Evolutionary conservation across 2,329 filamentous ascomycete species (phyloP), one percentile per base, ranked within the genome.

Genomic region (Ophiostoma sp.): DNA sequence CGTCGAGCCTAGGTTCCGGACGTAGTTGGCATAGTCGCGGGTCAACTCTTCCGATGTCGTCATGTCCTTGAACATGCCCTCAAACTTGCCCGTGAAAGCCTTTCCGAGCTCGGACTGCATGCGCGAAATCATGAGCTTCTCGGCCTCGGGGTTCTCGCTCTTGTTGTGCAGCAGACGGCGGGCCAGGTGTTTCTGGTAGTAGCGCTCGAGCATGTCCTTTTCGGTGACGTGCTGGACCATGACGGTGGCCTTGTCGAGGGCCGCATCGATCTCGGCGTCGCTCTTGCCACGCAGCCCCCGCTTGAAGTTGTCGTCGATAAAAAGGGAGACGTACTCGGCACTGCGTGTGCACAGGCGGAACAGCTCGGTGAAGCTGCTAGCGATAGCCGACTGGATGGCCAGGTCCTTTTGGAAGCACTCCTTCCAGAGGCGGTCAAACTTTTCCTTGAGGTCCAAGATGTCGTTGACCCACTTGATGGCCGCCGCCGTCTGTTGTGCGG

Each of bases 51-150:
- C 90, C 0, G 95, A 98, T 15, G 95, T 90, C 19, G 91, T 90
- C 89, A 98, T 95, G 79, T 99, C 96, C 82, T 94, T 95, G 85
- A 99, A 98, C 94, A 99, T 98, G 76, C 94, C 93, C 80, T 99
- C 96, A 61, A 99, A 89, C 80, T 97, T 97, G 79, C 90, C 86
- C 0, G 96, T 98, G 80, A 98, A 98, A 77, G 94, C 91, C 80
- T 97, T 97, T 52, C 96, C 96, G 70, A 98, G 90, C 81, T 98
- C 95, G 79, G 96, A 90, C 87, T 98, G 98, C 94, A 99, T 98
- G 76, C 95, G 93, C 0, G 91, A 92, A 70, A 99, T 96, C 89
- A 99, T 97, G 79, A 96, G 92, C 80, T 95, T 95, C 83, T 99
- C 96, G 0, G 94, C 93, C 78, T 98, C 95, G 76, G 93, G 91